These are phyloP conservation scores for Microsporum ferrugineum DNA, from an alignment of 2,329 filamentous ascomycete genomes.

Conservation along the genomic window DNA sequence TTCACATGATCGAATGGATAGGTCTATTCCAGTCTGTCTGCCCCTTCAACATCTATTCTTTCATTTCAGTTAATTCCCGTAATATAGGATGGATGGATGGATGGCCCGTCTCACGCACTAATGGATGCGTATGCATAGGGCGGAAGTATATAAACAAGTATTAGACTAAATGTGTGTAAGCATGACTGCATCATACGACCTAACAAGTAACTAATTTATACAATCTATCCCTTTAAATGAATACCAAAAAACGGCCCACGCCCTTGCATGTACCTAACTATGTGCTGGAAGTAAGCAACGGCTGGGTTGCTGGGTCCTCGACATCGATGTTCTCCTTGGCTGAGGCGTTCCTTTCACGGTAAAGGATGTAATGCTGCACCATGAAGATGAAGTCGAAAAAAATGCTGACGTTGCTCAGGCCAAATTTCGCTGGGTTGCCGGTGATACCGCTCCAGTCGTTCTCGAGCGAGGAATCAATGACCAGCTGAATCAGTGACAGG, in stretches of 20 bases:
- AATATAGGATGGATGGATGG: neutral
- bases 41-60: too few relatives aligned
- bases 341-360: constrained; percentile 31
- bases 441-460: constrained; percentile 82
- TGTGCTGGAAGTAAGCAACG: neutral
- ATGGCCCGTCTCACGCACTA: too few relatives aligned
- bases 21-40: too few relatives aligned
- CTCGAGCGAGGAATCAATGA: constrained; percentile 74
- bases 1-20: too few relatives aligned
- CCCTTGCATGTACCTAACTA: neutral
- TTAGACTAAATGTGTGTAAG: neutral
- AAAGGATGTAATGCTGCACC: constrained; percentile 75
- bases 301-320: neutral
- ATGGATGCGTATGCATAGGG: neutral
- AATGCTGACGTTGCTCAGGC: constrained; percentile 73
- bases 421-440: constrained; percentile 84
- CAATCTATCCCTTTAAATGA: neutral
- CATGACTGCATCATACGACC: neutral
- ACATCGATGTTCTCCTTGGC: constrained; percentile 5
- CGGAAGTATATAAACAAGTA: neutral
- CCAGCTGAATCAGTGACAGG: constrained; percentile 67
- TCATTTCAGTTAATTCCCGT: too few relatives aligned
- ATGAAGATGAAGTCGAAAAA: constrained; percentile 81
- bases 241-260: neutral
- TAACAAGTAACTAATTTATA: too few relatives aligned